phyloP scores from a whole-genome alignment of 139 green algal genomes.

The Chlorella sp. region DNA sequence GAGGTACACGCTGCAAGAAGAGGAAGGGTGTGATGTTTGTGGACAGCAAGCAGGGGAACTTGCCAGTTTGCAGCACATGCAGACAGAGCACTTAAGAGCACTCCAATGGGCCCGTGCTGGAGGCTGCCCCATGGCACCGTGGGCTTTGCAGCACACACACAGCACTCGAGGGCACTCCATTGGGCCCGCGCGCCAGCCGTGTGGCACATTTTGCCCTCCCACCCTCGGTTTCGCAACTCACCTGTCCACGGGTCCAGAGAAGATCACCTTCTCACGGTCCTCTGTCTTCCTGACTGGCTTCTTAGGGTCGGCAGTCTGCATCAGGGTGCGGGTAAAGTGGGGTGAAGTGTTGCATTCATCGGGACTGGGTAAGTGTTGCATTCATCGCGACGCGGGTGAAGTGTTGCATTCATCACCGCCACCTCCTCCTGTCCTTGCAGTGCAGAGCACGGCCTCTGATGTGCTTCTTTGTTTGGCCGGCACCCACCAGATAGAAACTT shows the following conservation, averaged over 20 bases:
- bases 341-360: no score
- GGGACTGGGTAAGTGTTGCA: no score
- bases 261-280: conserved; percentile 70
- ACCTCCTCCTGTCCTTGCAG: no score
- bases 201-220: background rate
- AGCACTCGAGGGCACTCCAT: background rate
- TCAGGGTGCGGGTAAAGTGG: background rate
- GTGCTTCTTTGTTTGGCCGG: background rate
- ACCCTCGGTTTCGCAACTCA: background rate
- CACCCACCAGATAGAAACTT: background rate
- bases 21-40: background rate
- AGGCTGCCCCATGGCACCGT: background rate
- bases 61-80: background rate
- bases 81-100: background rate
- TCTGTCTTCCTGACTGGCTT: conserved; percentile 75
- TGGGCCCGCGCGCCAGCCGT: background rate
- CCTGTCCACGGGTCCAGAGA: conserved; percentile 72
- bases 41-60: background rate
- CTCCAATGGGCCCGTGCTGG: background rate
- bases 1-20: conserved; percentile 79
- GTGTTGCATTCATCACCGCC: no score
- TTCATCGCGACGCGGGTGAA: no score
- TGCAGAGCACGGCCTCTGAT: background rate
- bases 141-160: background rate
- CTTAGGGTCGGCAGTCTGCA: conserved; percentile 68